phyloP scores from a whole-genome alignment of 345 rosid genomes.

The Salix suchowensis region DNA sequence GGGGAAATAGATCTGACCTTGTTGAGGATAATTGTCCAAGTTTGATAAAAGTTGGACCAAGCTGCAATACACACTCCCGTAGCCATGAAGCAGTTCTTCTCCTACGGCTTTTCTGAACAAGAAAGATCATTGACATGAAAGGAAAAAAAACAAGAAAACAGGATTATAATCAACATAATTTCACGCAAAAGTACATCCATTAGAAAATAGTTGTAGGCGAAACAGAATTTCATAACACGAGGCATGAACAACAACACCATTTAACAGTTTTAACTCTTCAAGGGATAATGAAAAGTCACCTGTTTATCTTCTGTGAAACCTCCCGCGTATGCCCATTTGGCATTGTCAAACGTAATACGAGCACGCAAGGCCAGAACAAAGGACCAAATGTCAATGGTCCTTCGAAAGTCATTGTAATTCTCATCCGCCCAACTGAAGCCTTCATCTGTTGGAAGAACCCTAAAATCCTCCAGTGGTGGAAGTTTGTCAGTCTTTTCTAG shows the following conservation, averaged over 20 bases:
- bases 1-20: constrained; percentile 90
- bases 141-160: background rate
- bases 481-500: constrained; percentile 34
- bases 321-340: constrained; percentile 78
- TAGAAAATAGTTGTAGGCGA: background rate
- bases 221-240: background rate
- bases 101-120: constrained; percentile 61
- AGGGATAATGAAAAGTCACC: constrained; percentile 30
- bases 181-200: background rate
- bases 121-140: constrained; percentile 18
- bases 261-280: background rate
- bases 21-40: constrained; percentile 93
- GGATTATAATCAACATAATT: background rate
- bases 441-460: constrained; percentile 84
- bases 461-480: constrained; percentile 61
- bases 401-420: constrained; percentile 67
- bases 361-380: constrained; percentile 64
- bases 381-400: constrained; percentile 89
- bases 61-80: constrained; percentile 80
- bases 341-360: constrained; percentile 73
- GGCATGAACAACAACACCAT: background rate
- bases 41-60: constrained; percentile 96
- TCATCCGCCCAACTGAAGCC: constrained; percentile 93
- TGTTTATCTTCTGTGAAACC: constrained; percentile 80
- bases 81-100: constrained; percentile 81